These are phyloP conservation scores for Lactarius indigo DNA, from an alignment of 768 basidiomycete genomes.

Conservation along the genomic window DNA sequence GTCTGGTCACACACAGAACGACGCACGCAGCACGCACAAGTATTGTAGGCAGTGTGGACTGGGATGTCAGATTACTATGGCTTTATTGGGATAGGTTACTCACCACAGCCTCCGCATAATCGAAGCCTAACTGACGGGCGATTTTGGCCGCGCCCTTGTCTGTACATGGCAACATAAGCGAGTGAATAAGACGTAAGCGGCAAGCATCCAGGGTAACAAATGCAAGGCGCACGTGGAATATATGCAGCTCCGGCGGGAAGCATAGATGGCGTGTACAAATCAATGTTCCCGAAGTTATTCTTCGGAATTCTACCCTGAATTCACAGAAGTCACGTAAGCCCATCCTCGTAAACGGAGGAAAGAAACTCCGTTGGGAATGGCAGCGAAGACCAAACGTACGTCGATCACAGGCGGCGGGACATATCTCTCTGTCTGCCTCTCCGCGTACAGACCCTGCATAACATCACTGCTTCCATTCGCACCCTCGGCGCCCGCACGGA, in stretches of 20 bases:
- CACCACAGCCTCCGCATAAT: conserved; percentile 95
- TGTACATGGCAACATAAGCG: conserved; percentile 15
- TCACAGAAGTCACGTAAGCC: background rate
- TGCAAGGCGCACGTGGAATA: conserved; percentile 70
- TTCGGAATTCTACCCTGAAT: conserved; percentile 85
- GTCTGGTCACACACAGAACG: conserved; percentile 46
- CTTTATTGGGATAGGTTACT: conserved; percentile 31
- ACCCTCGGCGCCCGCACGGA: conserved; percentile 43
- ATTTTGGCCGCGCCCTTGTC: conserved; percentile 83
- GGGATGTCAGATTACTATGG: background rate
- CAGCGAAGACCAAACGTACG: conserved; percentile 32
- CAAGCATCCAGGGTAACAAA: background rate
- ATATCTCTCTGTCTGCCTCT: conserved; percentile 81
- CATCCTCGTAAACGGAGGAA: conserved; percentile 2
- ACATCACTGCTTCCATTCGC: conserved; percentile 28
- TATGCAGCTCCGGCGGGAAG: conserved; percentile 83
- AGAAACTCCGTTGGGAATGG: background rate
- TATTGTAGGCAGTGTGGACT: background rate
- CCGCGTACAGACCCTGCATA: conserved; percentile 86
- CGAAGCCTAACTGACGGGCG: conserved; percentile 80
- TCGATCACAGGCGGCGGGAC: conserved; percentile 76
- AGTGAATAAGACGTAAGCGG: background rate
- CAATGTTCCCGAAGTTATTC: conserved; percentile 96
- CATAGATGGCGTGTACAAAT: conserved; percentile 94
- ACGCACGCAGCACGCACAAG: background rate